Evolutionary conservation across 768 basidiomycete species (phyloP).

Genomic region (Guyanaporus albipodus): DNA sequence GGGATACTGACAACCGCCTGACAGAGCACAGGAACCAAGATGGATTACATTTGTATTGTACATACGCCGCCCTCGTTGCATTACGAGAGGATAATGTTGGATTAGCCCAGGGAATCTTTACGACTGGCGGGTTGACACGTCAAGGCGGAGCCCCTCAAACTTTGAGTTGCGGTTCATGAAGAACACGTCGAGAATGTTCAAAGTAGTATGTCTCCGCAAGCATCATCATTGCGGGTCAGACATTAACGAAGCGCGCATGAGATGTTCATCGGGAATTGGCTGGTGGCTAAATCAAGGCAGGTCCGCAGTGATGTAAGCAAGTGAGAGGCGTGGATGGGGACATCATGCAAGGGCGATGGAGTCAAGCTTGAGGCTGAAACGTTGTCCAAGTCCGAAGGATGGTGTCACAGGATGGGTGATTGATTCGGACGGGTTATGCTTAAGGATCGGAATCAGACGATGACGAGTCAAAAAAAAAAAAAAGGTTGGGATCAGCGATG

Average conservation of each 20-base stretch:
- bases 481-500: too few relatives aligned
- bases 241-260: conserved; percentile 15
- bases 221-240: conserved; percentile 5
- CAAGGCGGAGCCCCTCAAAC: neutral
- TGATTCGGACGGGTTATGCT: neutral
- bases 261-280: conserved; percentile 26
- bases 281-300: conserved; percentile 11
- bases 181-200: conserved; percentile 17
- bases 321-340: conserved; percentile 11
- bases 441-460: conserved; percentile 6
- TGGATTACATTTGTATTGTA: conserved; percentile 24
- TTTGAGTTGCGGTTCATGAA: conserved; percentile 18
- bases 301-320: conserved; percentile 24
- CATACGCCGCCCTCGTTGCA: conserved; percentile 26
- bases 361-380: conserved; percentile 24
- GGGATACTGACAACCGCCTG: conserved; percentile 6
- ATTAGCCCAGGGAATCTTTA: conserved; percentile 7
- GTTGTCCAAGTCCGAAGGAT: conserved; percentile 22
- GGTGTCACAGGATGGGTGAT: conserved; percentile 11
- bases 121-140: conserved; percentile 12
- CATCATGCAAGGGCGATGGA: conserved; percentile 11
- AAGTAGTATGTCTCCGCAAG: conserved; percentile 10
- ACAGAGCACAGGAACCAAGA: conserved; percentile 18
- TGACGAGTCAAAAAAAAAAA: conserved; percentile 1
- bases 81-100: conserved; percentile 11